Percentiles rank a stretch among this genome's conserved stretches.
phyloP scores from a whole-genome alignment of 2,329 filamentous ascomycete genomes.

The Colletotrichum karsti region DNA sequence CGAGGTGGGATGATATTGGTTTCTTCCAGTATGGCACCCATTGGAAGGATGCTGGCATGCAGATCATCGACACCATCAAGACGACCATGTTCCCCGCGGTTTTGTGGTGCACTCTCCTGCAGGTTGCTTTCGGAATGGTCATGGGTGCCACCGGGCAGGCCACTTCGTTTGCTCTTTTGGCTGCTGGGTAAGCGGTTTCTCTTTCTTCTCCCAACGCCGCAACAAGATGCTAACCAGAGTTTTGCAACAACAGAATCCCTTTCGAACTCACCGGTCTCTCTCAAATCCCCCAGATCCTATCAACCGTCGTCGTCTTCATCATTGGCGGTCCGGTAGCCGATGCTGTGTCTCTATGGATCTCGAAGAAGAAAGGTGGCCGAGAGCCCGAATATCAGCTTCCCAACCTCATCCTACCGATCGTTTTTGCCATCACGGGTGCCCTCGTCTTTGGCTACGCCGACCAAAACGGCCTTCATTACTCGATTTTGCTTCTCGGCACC shows the following conservation, averaged over 20 bases:
- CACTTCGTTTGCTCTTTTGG: neutral
- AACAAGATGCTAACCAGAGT: neutral
- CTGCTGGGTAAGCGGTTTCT: neutral
- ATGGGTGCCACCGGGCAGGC: constrained; percentile 36
- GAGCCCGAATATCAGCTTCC: constrained; percentile 41
- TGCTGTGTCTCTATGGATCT: constrained; percentile 35
- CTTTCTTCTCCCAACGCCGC: neutral
- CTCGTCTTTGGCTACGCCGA: constrained; percentile 40
- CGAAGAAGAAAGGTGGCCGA: constrained; percentile 34
- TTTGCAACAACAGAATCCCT: constrained; percentile 29
- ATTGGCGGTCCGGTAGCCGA: constrained; percentile 38
- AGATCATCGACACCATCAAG: constrained; percentile 36
- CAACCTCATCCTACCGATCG: constrained; percentile 37
- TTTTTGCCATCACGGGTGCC: constrained; percentile 34
- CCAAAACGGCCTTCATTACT: constrained; percentile 34
- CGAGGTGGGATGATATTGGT: constrained; percentile 38
- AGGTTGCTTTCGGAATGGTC: constrained; percentile 37
- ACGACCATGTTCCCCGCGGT: constrained; percentile 42
- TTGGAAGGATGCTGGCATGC: constrained; percentile 30
- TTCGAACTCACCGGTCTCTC: constrained; percentile 37
- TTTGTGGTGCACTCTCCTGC: constrained; percentile 38
- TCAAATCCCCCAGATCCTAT: constrained; percentile 32
- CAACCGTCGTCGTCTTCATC: constrained; percentile 27
- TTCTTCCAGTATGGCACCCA: constrained; percentile 38
- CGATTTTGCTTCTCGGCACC: constrained; percentile 34